Base-by-base conservation (phyloP, 108 stramenopile genomes). In the Pinguiococcus pyrenoidosus region DNA sequence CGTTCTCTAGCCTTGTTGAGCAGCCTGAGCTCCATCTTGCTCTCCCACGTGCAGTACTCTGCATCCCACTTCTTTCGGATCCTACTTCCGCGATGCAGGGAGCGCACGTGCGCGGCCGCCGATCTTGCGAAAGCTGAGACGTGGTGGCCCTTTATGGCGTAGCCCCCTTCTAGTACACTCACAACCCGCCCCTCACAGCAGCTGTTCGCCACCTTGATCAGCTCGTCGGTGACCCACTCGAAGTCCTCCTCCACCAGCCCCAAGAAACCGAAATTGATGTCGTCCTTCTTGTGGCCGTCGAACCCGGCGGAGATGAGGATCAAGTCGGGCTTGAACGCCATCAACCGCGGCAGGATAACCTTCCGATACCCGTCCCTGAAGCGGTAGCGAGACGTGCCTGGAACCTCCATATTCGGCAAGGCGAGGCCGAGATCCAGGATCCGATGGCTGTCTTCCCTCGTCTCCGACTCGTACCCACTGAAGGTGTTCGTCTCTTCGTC, bases 221-320 rank as follows among this genome's bases (percentile, higher is more conserved):
- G 56, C 44, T 87, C 81, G 49, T 81, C 77, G 16, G 95, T 96
- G 20, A 92, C 54, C 88, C 87, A 96, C 58, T 89, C 85, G 54
- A 91, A 96, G 54, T 96, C 94, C 37, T 96, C 94, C 57, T 92
- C 90, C 0, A 84, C 80, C 85, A 96, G 88, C 27, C 85, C 91
- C 9, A 87, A 39, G 37, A 52, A 61, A 17, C 59, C 59, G n/a
- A 46, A 30, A 36, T 61, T 61, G 49, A 61, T 61, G 1, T 12
- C 5, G 29, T 61, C 59, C 58, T 65, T 62, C 37, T 33, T 27
- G 44, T 69, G 93, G 0, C 87, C 93, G 63, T 99, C 97, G 52
- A 99, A 99, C n/a, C 97, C 97, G 29, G 97, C 97, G 46, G 85
- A 87, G 33, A 99, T 84, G 41, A 99, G 81, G 35, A 95, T 85